Percentiles rank a stretch among this genome's conserved stretches.
Conservation (phyloP, 1,284 basidiomycete genomes). For the Ustilago nuda region DNA sequence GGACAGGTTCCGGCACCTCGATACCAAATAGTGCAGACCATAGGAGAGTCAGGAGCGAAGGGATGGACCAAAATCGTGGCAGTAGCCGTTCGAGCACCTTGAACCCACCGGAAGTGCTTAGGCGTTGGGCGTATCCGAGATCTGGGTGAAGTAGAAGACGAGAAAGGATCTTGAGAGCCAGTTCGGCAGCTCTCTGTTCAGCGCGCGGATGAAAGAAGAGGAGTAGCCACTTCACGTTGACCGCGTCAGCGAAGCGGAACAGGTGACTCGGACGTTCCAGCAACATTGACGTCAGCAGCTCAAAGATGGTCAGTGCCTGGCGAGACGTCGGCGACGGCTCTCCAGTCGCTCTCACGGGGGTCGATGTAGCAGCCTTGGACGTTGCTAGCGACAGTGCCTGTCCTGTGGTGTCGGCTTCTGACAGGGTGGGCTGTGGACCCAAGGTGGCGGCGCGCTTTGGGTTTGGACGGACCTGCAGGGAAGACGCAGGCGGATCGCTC, state of each 20-base stretch:
- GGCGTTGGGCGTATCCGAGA: constrained; percentile 71
- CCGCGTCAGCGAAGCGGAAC: constrained; percentile 34
- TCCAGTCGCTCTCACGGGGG: neutral
- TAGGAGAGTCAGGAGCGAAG: constrained; percentile 74
- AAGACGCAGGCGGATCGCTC: constrained; percentile 29
- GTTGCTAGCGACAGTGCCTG: neutral
- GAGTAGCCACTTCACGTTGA: constrained; percentile 59
- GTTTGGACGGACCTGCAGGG: constrained; percentile 4
- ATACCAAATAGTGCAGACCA: constrained; percentile 75
- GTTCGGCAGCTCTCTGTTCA: constrained; percentile 34
- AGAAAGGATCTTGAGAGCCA: constrained; percentile 48
- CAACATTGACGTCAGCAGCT: constrained; percentile 42
- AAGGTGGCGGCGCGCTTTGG: constrained; percentile 18
- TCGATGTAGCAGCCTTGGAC: neutral
- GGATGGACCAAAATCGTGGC: constrained; percentile 77
- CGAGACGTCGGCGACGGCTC: neutral
- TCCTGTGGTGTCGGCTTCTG: too few species aligned
- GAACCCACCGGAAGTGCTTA: constrained; percentile 78
- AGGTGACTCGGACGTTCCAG: constrained; percentile 49
- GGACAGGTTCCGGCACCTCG: constrained; percentile 71
- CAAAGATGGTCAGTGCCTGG: constrained; percentile 46
- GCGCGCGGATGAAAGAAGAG: constrained; percentile 61
- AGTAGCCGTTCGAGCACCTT: constrained; percentile 80
- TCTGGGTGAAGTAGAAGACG: constrained; percentile 34
- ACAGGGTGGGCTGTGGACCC: neutral